A percentile compares a stretch with the other conserved stretches of the same genome.
Evolutionary conservation across 2,329 filamentous ascomycete genomes (phyloP).

Genomic region (Microsporum canis): DNA sequence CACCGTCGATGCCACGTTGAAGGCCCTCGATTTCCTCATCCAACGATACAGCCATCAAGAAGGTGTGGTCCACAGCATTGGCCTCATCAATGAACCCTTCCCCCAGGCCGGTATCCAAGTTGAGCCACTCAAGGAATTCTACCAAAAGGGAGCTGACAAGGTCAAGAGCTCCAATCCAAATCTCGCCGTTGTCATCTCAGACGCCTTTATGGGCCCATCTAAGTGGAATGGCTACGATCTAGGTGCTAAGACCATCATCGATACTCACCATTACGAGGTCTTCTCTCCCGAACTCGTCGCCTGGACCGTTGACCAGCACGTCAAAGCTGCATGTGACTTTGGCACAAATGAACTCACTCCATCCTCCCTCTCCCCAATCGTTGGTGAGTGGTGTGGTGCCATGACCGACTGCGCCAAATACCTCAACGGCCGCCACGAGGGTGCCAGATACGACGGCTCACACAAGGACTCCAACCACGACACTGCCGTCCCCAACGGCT

Average conservation of each 20-base stretch:
- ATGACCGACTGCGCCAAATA: slow-evolving; percentile 50
- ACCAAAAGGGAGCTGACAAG: slow-evolving; percentile 42
- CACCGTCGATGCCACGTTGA: slow-evolving; percentile 33
- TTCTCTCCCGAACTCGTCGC: slow-evolving; percentile 45
- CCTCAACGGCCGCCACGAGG: slow-evolving; percentile 47
- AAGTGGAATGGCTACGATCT: slow-evolving; percentile 50
- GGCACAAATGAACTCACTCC: slow-evolving; percentile 37
- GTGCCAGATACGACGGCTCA: slow-evolving; percentile 48
- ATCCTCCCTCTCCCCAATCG: slow-evolving; percentile 54
- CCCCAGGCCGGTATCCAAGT: slow-evolving; percentile 32
- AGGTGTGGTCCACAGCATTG: slow-evolving; percentile 43
- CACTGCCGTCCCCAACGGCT: slow-evolving; percentile 41
- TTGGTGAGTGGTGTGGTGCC: slow-evolving; percentile 58
- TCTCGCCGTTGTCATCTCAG: slow-evolving; percentile 44
- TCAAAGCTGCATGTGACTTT: slow-evolving; percentile 46
- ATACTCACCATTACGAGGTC: slow-evolving; percentile 59
- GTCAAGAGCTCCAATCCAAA: slow-evolving; percentile 36
- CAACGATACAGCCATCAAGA: slow-evolving; percentile 46
- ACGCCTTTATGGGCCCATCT: slow-evolving; percentile 35
- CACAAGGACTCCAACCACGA: slow-evolving; percentile 28
- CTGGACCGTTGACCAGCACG: slow-evolving; percentile 43
- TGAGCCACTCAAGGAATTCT: slow-evolving; percentile 42
- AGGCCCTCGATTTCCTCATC: slow-evolving; percentile 47
- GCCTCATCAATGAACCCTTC: slow-evolving; percentile 36
- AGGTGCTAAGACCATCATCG: slow-evolving; percentile 42